Evolutionary conservation across 352 stramenopile species (phyloP).

Genomic region (Phytopythium chamaehyphon): DNA sequence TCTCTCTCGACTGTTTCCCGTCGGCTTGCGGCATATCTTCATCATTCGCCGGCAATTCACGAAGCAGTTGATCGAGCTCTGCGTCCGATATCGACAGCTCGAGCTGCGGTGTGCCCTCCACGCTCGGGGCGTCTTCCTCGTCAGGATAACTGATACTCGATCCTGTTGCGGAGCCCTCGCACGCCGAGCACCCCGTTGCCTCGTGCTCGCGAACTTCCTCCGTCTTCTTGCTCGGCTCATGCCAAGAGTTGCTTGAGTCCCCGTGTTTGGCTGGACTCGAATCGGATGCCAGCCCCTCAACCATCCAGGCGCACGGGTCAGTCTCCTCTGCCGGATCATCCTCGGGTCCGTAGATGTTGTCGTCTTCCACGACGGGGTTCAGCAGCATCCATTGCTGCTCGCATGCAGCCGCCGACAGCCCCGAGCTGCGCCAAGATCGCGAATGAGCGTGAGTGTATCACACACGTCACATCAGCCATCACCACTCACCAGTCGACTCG

Average conservation of each 20-base stretch:
- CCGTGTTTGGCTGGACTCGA: background rate
- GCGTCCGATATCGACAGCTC: conserved; percentile 54
- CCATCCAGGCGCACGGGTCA: conserved; percentile 1
- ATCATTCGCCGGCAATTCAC: conserved; percentile 15
- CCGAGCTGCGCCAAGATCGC: conserved; percentile 11
- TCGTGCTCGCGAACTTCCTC: background rate
- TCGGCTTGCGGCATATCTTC: conserved; percentile 1
- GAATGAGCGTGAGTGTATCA: background rate
- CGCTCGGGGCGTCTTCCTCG: conserved; percentile 5
- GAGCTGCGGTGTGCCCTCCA: conserved; percentile 25
- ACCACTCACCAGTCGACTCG: conserved; percentile 34
- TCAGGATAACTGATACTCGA: background rate
- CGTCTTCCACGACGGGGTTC: conserved; percentile 45
- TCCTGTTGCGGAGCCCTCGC: background rate
- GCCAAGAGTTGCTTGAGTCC: background rate
- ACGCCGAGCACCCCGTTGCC: background rate
- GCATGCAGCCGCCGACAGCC: conserved; percentile 40
- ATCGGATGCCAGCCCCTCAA: background rate
- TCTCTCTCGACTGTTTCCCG: conserved; percentile 6
- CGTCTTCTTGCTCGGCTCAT: background rate
- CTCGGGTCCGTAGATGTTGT: conserved; percentile 10
- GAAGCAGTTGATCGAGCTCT: conserved; percentile 55
- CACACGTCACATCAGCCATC: background rate
- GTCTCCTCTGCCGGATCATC: conserved; percentile 7
- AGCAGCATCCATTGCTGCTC: conserved; percentile 69